A percentile compares a stretch with the other conserved stretches of the same genome.
Evolutionary conservation across 371 early-diverging fungal genomes (phyloP).

Genomic region (Phascolomyces articulosus): DNA sequence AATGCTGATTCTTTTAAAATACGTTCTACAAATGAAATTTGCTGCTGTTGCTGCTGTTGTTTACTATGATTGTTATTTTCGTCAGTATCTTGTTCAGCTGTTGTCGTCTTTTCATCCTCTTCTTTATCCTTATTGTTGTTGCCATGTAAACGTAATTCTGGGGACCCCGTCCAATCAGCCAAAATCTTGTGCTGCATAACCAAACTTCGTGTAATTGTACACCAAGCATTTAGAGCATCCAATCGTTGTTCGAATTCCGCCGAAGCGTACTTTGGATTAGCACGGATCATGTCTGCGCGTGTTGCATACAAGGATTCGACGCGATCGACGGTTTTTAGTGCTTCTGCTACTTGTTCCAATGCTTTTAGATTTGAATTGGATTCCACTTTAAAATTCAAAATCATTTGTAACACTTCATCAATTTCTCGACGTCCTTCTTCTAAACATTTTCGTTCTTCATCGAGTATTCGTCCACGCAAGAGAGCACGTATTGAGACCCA

Average conservation of each 20-base stretch:
- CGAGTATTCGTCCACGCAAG: slow-evolving; percentile 60
- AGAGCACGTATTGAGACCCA: slow-evolving; percentile 80
- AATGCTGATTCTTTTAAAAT: slow-evolving; percentile 82
- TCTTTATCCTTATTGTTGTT: neutral
- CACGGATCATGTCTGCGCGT: slow-evolving; percentile 61
- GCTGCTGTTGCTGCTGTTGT: slow-evolving; percentile 13
- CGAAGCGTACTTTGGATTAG: slow-evolving; percentile 74
- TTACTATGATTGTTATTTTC: slow-evolving; percentile 7
- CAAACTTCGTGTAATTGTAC: slow-evolving; percentile 74
- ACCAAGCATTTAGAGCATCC: slow-evolving; percentile 80
- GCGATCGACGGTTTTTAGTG: slow-evolving; percentile 77
- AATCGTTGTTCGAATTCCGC: slow-evolving; percentile 67
- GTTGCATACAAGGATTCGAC: slow-evolving; percentile 82
- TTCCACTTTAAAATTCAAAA: slow-evolving; percentile 68
- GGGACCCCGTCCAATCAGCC: slow-evolving; percentile 83
- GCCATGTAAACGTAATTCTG: slow-evolving; percentile 61
- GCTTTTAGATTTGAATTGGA: slow-evolving; percentile 42
- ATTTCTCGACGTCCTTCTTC: slow-evolving; percentile 71
- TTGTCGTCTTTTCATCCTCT: neutral
- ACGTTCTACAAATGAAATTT: slow-evolving; percentile 83
- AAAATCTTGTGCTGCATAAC: slow-evolving; percentile 75
- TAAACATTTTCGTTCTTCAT: slow-evolving; percentile 69
- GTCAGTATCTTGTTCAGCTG: neutral
- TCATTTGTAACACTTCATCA: slow-evolving; percentile 61
- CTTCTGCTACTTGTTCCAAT: slow-evolving; percentile 65